Evolutionary conservation across 345 rosid species (phyloP).

Genomic region (Populus davidiana): DNA sequence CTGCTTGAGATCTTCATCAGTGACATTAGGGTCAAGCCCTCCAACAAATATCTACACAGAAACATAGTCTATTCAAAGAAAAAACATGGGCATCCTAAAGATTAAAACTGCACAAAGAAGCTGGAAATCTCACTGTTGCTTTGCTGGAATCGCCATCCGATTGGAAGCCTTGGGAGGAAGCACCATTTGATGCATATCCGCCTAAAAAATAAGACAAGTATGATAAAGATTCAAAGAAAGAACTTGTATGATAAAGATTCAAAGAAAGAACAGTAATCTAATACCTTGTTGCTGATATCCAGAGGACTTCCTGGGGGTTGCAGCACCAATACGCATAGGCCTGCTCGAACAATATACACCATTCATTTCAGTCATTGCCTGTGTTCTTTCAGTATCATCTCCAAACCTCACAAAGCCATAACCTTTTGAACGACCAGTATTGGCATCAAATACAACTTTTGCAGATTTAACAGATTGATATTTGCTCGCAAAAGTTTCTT

Average conservation of each 20-base stretch:
- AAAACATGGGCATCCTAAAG: slow-evolving; percentile 9
- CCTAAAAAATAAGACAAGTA: slow-evolving; percentile 32
- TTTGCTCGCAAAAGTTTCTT: slow-evolving; percentile 63
- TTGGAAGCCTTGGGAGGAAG: slow-evolving; percentile 45
- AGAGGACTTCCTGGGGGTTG: slow-evolving; percentile 86
- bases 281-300: slow-evolving; percentile 79
- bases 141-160: slow-evolving; percentile 71
- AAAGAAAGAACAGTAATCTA: slow-evolving; percentile 11
- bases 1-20: slow-evolving; percentile 80
- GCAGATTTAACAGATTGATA: slow-evolving; percentile 90
- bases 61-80: slow-evolving; percentile 23
- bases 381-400: slow-evolving; percentile 71
- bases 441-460: slow-evolving; percentile 84
- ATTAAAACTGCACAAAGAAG: slow-evolving; percentile 15
- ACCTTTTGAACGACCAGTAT: slow-evolving; percentile 94
- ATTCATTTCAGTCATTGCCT: slow-evolving; percentile 94
- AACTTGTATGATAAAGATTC: slow-evolving; percentile 4
- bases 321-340: slow-evolving; percentile 95
- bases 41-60: slow-evolving; percentile 87
- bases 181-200: slow-evolving; percentile 65
- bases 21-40: slow-evolving; percentile 84
- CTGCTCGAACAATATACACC: slow-evolving; percentile 86
- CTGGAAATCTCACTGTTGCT: slow-evolving; percentile 66
- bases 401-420: slow-evolving; percentile 99
- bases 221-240: neutral